Evolutionary conservation across 225 moss, liverwort and hornwort genomes (phyloP), one percentile per base, ranked within the genome.

Genomic region (Lunularia cruciata): DNA sequence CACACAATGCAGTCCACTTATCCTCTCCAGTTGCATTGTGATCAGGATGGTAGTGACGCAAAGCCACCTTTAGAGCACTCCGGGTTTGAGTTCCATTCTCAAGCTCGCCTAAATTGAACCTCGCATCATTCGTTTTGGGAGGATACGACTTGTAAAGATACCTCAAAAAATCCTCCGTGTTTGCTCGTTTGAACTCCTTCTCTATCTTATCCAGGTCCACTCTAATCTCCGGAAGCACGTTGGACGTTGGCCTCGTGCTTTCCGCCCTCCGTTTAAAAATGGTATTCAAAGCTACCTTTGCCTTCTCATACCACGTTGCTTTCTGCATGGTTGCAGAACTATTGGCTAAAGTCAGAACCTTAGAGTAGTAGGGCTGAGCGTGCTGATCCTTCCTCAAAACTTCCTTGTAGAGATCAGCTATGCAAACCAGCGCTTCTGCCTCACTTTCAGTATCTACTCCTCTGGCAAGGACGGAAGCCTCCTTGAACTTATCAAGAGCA

Each of bases 401-500:
- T 37, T 80, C 76, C 16, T 33, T 77, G 59, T 84, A 84, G 13
- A 81, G 60, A 23, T 84, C 80, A 26, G 77, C 84, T 5, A 77
- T 71, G 31, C 67, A 62, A 4, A 77, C 77, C 48, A 84, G 68
- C 4, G 84, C 84, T 39, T 77, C 76, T 2, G 80, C 84, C 52
- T 84, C 84, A 27, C 77, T 77, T 43, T 80, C 84, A 0, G 74
- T 68, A 48, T 84, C 80, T 37, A 84, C 74, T 1, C 81, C 84
- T 65, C 75, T 72, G 8, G 84, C 84, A 37, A 78, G 54, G 20
- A 53, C 47, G 27, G 72, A 80, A 1, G 84, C 84, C 69, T 80
- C 84, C 67, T 84, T 80, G 54, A 76, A 84, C 43, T 84, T 80
- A 35, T 81, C 84, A 2, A 84, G 68, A 43, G 77, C 84, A 14